A percentile compares a stretch with the other conserved stretches of the same genome.
These are phyloP conservation scores for Penicillium frequentans DNA, from an alignment of 2,329 filamentous ascomycete genomes.

Conservation along the genomic window DNA sequence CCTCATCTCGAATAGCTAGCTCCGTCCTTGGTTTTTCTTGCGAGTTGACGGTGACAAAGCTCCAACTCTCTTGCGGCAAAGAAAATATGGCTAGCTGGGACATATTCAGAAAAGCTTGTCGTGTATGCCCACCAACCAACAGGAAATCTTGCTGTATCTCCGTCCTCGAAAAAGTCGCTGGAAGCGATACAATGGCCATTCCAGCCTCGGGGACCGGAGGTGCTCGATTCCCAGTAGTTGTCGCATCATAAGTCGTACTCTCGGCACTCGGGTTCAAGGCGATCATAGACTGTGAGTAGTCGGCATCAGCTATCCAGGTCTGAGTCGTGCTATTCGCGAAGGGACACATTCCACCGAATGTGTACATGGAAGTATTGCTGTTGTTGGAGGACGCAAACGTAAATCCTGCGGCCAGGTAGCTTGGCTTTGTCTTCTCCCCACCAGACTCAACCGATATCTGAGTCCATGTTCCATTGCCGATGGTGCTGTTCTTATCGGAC, in stretches of 20 bases:
- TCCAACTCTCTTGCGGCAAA: conserved; percentile 83
- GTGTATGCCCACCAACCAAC: conserved; percentile 81
- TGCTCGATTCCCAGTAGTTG: conserved; percentile 54
- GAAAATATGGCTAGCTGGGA: conserved; percentile 85
- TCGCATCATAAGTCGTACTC: conserved; percentile 28
- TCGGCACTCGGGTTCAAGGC: conserved; percentile 46
- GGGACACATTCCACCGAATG: conserved; percentile 91
- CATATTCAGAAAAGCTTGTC: conserved; percentile 87
- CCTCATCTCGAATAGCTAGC: conserved; percentile 53
- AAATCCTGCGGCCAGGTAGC: conserved; percentile 61
- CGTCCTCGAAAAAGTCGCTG: conserved; percentile 65
- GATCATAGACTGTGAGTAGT: conserved; percentile 83
- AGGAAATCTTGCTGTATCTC: conserved; percentile 75
- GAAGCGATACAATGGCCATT: conserved; percentile 75
- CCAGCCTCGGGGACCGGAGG: conserved; percentile 80
- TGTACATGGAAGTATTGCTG: conserved; percentile 58
- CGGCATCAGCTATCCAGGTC: conserved; percentile 67
- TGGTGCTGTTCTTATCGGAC: conserved; percentile 43
- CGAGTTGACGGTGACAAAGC: conserved; percentile 67
- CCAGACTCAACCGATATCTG: conserved; percentile 40
- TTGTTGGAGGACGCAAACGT: conserved; percentile 63
- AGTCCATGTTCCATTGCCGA: conserved; percentile 58
- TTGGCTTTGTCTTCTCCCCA: conserved; percentile 45
- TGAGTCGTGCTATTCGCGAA: conserved; percentile 40
- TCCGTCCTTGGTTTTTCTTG: conserved; percentile 53